A percentile compares a stretch with the other conserved stretches of the same genome.
Evolutionary conservation across 129 eudicot species (phyloP).

Genomic region (Helianthus annuus): HanXRQr2.0-SUNRISE NC_035442.2:172939737-172940236

Average conservation of each 20-base stretch:
- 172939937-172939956: slow-evolving; percentile 70
- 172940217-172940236: slow-evolving; percentile 63
- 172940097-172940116: not conserved
- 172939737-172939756: too few species aligned
- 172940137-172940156: slow-evolving; percentile 84
- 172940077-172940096: not conserved
- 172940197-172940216: slow-evolving; percentile 67
- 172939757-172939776: too few species aligned
- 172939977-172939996: slow-evolving; percentile 65
- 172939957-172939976: slow-evolving; percentile 86
- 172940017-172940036: slow-evolving; percentile 89
- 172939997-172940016: slow-evolving; percentile 60
- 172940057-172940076: not conserved
- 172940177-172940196: slow-evolving; percentile 81
- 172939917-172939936: slow-evolving; percentile 72
- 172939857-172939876: slow-evolving; percentile 74
- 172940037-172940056: slow-evolving; percentile 20
- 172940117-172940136: slow-evolving; percentile 86
- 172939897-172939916: slow-evolving; percentile 83
- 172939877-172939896: slow-evolving; percentile 65
- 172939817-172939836: slow-evolving; percentile 92
- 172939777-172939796: not conserved
- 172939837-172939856: slow-evolving; percentile 81
- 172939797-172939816: slow-evolving; percentile 46
- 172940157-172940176: slow-evolving; percentile 78